Conservation (phyloP, 2,329 filamentous ascomycete genomes). For the Colletotrichum higginsianum region DNA sequence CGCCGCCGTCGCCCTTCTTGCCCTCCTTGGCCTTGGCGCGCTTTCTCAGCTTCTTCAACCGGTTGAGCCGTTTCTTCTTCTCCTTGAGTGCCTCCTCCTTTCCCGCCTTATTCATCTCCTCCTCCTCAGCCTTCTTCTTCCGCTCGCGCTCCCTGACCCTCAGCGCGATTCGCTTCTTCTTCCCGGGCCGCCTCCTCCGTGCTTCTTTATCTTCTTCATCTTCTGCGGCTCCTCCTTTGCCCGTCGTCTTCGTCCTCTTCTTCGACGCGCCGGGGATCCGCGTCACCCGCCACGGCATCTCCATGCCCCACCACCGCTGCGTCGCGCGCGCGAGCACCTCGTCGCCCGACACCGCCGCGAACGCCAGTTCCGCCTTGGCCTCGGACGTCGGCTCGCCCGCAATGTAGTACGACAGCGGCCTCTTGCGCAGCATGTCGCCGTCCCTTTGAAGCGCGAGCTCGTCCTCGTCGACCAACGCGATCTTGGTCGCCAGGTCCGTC, state of each 20-base stretch:
- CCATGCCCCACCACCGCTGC: slow-evolving; percentile 68
- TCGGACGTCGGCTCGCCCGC: slow-evolving; percentile 54
- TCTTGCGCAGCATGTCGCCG: slow-evolving; percentile 53
- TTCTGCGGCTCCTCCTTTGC: slow-evolving; percentile 29
- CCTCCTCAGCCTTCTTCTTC: slow-evolving; percentile 57
- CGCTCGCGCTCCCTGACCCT: slow-evolving; percentile 61
- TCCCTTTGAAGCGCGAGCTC: slow-evolving; percentile 51
- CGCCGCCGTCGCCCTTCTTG: slow-evolving; percentile 54
- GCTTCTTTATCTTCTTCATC: slow-evolving; percentile 45
- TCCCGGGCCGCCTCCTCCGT: slow-evolving; percentile 66
- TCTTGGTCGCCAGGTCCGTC: slow-evolving; percentile 60
- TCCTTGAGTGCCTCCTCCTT: slow-evolving; percentile 72
- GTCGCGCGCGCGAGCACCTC: slow-evolving; percentile 62
- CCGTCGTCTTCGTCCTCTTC: background rate
- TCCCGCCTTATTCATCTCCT: slow-evolving; percentile 56
- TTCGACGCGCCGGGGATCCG: slow-evolving; percentile 50
- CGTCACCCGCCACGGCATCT: slow-evolving; percentile 73
- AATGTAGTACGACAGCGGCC: slow-evolving; percentile 68
- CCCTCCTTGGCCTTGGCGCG: slow-evolving; percentile 70
- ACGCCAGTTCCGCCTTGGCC: slow-evolving; percentile 57
- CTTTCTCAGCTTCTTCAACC: slow-evolving; percentile 72
- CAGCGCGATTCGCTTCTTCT: slow-evolving; percentile 70
- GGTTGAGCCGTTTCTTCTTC: slow-evolving; percentile 75
- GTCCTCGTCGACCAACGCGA: slow-evolving; percentile 64
- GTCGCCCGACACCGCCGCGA: slow-evolving; percentile 67